phyloP scores from a whole-genome alignment of 208 protist species.

The Strigomonas galati region DNA sequence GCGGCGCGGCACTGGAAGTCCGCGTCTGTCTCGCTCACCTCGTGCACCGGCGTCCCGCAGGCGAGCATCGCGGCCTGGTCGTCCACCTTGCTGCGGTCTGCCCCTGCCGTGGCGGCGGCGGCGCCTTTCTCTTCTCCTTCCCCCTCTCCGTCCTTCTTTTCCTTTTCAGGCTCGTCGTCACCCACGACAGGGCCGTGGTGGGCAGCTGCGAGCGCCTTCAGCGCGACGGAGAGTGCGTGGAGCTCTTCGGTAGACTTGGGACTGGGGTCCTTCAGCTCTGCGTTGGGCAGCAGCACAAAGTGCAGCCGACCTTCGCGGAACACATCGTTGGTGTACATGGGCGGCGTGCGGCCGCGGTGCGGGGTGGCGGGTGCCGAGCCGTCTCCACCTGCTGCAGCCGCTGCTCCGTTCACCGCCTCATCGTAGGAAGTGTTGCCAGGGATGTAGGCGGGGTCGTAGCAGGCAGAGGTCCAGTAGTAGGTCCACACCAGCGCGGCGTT shows the following conservation, averaged over 20 bases:
- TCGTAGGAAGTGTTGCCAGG: background rate
- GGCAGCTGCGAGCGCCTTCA: slow-evolving; percentile 1
- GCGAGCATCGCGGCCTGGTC: background rate
- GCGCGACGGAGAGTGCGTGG: slow-evolving; percentile 6
- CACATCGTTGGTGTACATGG: slow-evolving; percentile 1
- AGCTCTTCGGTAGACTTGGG: background rate
- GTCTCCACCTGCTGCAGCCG: no score
- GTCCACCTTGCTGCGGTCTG: background rate
- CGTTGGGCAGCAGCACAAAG: slow-evolving; percentile 10
- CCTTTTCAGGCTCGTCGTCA: background rate
- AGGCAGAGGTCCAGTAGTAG: slow-evolving; percentile 9
- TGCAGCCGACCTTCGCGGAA: slow-evolving; percentile 7
- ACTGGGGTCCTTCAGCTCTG: background rate
- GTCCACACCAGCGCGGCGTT: slow-evolving; percentile 10
- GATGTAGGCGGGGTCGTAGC: slow-evolving; percentile 10
- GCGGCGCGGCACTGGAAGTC: slow-evolving; percentile 11
- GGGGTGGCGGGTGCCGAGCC: background rate
- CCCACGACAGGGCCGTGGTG: background rate
- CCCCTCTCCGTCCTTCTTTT: no score
- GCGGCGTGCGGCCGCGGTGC: background rate
- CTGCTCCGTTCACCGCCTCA: no score
- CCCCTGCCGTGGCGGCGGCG: background rate
- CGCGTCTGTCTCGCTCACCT: background rate
- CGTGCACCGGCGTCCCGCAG: background rate
- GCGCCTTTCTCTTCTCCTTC: background rate